These are phyloP conservation scores for Scutellaria minor DNA, from an alignment of 257 asterid species.

Conservation along the genomic window DNA sequence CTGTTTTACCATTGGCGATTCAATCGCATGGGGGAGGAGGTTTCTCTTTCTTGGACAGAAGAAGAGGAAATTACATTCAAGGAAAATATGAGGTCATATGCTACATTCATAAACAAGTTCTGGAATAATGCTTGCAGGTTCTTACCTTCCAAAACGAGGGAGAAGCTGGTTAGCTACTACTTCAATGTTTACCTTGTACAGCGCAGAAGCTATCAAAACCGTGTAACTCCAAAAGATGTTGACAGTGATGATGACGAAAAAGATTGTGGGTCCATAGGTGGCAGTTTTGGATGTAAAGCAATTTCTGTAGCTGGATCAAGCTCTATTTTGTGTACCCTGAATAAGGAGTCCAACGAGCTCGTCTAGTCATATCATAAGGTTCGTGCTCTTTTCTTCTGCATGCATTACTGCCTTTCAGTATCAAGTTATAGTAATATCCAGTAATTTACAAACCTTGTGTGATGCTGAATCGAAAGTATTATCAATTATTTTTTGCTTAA, in stretches of 20 bases:
- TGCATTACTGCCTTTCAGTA: constrained; percentile 4
- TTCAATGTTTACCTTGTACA: constrained; percentile 63
- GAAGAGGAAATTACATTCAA: constrained; percentile 67
- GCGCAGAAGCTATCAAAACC: constrained; percentile 79
- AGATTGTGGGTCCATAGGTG: constrained; percentile 72
- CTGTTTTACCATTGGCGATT: constrained; percentile 63
- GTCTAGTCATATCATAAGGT: constrained; percentile 39
- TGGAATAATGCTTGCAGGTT: constrained; percentile 47
- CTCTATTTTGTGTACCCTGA: constrained; percentile 51
- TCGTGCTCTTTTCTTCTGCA: constrained; percentile 1
- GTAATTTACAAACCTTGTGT: background rate
- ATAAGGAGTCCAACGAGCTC: constrained; percentile 51
- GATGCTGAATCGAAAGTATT: too few species aligned
- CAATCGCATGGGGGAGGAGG: constrained; percentile 86
- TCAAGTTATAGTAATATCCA: background rate
- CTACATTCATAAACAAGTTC: constrained; percentile 43
- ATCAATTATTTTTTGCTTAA: too few species aligned
- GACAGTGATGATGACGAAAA: constrained; percentile 90
- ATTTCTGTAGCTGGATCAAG: constrained; percentile 43
- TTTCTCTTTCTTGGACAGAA: constrained; percentile 77
- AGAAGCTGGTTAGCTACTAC: constrained; percentile 69
- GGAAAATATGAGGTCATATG: constrained; percentile 43
- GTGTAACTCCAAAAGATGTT: constrained; percentile 64
- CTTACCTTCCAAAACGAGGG: constrained; percentile 64
- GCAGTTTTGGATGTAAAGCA: constrained; percentile 57